A percentile compares a stretch with the other conserved stretches of the same genome.
Evolutionary conservation across 2,329 filamentous ascomycete genomes (phyloP).

Genomic region (Daldinia eschscholtzii): DNA sequence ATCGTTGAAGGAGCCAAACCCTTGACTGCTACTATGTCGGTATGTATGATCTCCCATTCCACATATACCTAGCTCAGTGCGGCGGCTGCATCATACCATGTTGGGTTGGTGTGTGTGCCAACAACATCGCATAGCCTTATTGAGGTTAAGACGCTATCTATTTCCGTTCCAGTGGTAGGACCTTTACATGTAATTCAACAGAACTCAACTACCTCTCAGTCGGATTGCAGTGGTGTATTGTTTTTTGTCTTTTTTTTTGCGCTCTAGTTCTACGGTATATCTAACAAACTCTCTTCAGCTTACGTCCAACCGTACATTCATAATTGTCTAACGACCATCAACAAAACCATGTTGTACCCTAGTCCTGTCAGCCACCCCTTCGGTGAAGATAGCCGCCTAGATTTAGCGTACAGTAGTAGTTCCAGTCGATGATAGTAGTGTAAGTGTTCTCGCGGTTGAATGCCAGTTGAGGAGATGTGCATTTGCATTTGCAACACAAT

Average conservation of each 20-base stretch:
- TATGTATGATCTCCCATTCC: not conserved
- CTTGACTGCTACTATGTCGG: not conserved
- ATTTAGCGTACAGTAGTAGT: not conserved
- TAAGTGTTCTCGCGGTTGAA: not conserved
- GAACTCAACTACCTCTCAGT: not conserved
- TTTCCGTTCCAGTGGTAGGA: not conserved
- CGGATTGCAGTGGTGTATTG: not conserved
- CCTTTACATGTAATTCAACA: not conserved
- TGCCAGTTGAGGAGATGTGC: constrained; percentile 4
- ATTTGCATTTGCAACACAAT: not conserved
- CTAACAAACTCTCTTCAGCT: not conserved
- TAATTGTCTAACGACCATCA: not conserved
- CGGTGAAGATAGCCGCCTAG: not conserved
- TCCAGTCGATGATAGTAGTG: not conserved
- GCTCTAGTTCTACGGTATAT: not conserved
- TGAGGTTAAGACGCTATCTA: not conserved
- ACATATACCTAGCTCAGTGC: not conserved
- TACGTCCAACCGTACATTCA: not conserved
- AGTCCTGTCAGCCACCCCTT: not conserved
- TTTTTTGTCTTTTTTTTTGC: not conserved
- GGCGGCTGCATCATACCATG: not conserved
- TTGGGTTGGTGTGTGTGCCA: not conserved
- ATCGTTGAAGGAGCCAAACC: not conserved
- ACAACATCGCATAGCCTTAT: not conserved
- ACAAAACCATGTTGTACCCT: not conserved